phyloP scores from a whole-genome alignment of 768 basidiomycete species.

The Suillus hirtellus region DNA sequence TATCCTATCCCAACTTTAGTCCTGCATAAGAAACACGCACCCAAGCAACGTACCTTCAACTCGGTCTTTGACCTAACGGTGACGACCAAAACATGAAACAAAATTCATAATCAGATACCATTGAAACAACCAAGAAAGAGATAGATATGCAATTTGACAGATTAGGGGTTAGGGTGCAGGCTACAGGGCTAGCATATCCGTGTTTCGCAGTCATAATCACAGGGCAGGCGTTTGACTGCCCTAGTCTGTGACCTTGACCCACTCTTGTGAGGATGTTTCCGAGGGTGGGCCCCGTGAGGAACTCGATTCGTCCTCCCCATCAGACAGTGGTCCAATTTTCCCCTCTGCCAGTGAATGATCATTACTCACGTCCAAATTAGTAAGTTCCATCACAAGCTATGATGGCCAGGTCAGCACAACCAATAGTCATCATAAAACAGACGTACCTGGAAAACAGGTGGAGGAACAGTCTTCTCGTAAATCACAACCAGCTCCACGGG shows the following conservation, averaged over 20 bases:
- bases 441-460: conserved; percentile 74
- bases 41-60: conserved; percentile 69
- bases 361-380: conserved; percentile 85
- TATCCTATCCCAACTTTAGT: conserved; percentile 54
- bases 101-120: conserved; percentile 59
- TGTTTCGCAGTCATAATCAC: conserved; percentile 38
- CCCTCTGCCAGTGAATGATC: conserved; percentile 41
- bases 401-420: conserved; percentile 10
- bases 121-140: conserved; percentile 21
- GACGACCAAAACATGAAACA: conserved; percentile 27
- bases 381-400: conserved; percentile 79
- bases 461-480: conserved; percentile 88
- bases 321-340: conserved; percentile 32
- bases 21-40: conserved; percentile 12
- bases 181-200: conserved; percentile 26
- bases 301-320: conserved; percentile 57
- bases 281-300: conserved; percentile 73
- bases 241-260: conserved; percentile 84
- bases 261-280: conserved; percentile 86
- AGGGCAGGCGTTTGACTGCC: conserved; percentile 53
- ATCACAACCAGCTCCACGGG: conserved; percentile 94
- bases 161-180: conserved; percentile 21
- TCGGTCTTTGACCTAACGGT: conserved; percentile 57
- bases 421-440: background rate
- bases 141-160: conserved; percentile 20